Base-by-base conservation (phyloP, 2,329 filamentous ascomycete species). In the Bertia moriformis region DNA sequence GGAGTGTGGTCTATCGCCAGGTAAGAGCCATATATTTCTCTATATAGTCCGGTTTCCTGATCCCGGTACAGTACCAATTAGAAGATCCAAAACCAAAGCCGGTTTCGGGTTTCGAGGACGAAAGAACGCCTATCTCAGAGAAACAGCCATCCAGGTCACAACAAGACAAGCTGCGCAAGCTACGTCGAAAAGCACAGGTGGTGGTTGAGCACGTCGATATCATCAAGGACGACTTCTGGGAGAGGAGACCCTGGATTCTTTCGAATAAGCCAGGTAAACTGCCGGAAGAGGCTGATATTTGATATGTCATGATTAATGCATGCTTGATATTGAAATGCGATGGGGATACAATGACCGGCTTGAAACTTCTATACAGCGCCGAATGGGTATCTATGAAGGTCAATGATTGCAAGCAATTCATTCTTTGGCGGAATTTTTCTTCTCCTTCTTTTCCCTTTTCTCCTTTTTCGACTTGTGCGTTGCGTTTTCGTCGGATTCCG, bases 141-240 rank as follows among this genome's bases (percentile, higher is more conserved):
- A 42, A 47, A 22, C 53, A 60, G 18, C 51, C 61, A 43, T 70
- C 67, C 10, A 71, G 66, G 42, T 70, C 68, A 14, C 71, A 75
- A 44, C 49, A 62, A 38, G 71, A 78, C 32, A 78, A 73, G 48
- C 62, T 74, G 40, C 59, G 61, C 35, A 81, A 78, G 55, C 57
- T 67, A 41, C 64, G 67, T 40, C 59, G 59, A 41, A 79, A 78
- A 46, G 74, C 73, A 1, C 60, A 62, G 39, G 63, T 82, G 20
- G 64, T 70, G 13, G 58, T 73, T 29, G 67, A 72, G 48, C 73
- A 81, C 58, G 59, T 72, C 14, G 77, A 82, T 56, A 67, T 82
- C 44, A 81, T 82, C 49, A 69, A 67, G 42, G 71, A 80, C 53
- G 66, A 66, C 1, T 82, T 82, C 49, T 82, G 77, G 77, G 58